Conservation (phyloP, 1,139 yeast species). For the Sugiyamaella pinicola region DNA sequence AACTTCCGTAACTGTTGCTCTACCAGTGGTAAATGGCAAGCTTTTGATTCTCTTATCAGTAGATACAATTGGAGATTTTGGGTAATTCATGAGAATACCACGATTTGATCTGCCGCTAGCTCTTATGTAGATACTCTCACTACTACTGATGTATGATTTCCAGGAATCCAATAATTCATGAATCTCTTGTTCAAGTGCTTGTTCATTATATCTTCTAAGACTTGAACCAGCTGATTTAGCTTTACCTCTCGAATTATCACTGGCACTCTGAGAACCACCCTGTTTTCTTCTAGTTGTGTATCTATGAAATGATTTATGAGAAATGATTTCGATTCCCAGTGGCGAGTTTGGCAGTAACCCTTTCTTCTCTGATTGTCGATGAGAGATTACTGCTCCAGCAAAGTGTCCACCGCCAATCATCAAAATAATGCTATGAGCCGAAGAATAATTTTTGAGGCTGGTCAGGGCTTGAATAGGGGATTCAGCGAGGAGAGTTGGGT, state of each 20-base stretch:
- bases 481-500: conserved; percentile 47
- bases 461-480: conserved; percentile 50
- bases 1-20: conserved; percentile 84
- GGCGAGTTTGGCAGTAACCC: conserved; percentile 48
- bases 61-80: conserved; percentile 49
- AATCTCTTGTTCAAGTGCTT: conserved; percentile 75
- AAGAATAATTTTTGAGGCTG: conserved; percentile 37
- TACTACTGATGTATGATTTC: conserved; percentile 57
- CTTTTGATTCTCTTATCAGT: conserved; percentile 43
- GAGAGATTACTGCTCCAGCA: conserved; percentile 91
- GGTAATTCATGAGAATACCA: conserved; percentile 65
- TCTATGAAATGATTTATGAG: conserved; percentile 86
- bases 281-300: conserved; percentile 96
- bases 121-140: conserved; percentile 74
- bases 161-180: conserved; percentile 67
- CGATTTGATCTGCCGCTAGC: conserved; percentile 78
- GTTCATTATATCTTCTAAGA: conserved; percentile 86
- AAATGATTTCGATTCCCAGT: conserved; percentile 52
- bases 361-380: conserved; percentile 59
- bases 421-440: conserved; percentile 65
- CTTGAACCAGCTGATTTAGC: conserved; percentile 97
- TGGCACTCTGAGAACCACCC: conserved; percentile 95
- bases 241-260: conserved; percentile 88
- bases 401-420: conserved; percentile 99
- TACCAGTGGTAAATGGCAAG: conserved; percentile 85